Evolutionary conservation across 2,329 filamentous ascomycete species (phyloP).

Genomic region (Dactylellina sp.): DNA sequence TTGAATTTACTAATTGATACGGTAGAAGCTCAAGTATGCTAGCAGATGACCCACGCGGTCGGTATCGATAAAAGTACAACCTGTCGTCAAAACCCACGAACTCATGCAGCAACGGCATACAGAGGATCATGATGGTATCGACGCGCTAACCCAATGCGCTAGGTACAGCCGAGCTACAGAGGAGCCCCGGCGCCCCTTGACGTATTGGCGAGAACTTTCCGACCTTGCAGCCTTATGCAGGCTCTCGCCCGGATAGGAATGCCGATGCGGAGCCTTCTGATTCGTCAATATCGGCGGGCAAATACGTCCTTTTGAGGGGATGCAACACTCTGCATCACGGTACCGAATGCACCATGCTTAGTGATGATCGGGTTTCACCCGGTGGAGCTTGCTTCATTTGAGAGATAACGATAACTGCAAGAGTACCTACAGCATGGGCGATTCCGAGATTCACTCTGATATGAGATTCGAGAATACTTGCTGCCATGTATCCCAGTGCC

Average conservation of each 20-base stretch:
- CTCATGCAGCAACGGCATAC: constrained; percentile 8
- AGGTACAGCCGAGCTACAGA: constrained; percentile 51
- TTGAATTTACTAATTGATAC: neutral
- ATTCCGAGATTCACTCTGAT: neutral
- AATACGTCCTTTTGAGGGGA: neutral
- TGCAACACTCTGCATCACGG: neutral
- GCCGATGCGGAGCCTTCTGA: constrained; percentile 13
- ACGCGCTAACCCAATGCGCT: constrained; percentile 16
- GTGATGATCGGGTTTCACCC: constrained; percentile 6
- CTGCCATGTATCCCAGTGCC: too few relatives aligned
- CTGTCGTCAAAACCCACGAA: constrained; percentile 22
- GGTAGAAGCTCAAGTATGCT: constrained; percentile 1
- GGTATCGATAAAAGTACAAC: constrained; percentile 24
- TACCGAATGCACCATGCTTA: neutral
- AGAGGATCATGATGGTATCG: constrained; percentile 13
- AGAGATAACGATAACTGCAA: constrained; percentile 4
- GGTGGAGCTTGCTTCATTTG: constrained; percentile 20
- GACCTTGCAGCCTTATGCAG: constrained; percentile 41
- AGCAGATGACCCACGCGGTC: constrained; percentile 33
- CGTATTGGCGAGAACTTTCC: constrained; percentile 31
- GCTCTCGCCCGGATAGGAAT: constrained; percentile 12
- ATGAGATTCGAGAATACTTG: too few relatives aligned
- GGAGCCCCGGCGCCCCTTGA: constrained; percentile 16
- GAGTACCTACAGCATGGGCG: neutral
- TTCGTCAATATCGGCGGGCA: neutral